Evolutionary conservation across 176 grass and related monocot genomes (phyloP).

Genomic region (Phoenix dactylifera): DNA sequence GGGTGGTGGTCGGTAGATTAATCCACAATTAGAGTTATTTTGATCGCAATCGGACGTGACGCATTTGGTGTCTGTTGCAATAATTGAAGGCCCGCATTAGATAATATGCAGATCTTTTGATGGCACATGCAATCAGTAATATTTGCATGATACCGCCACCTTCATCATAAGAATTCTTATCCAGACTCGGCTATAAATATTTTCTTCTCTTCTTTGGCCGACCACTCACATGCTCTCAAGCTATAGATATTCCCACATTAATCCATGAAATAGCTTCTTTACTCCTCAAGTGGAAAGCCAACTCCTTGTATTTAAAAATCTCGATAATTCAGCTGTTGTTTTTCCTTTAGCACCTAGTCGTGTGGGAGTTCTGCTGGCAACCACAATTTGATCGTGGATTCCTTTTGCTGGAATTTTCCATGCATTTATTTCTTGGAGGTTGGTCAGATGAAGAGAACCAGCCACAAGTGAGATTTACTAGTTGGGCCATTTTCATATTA

Average conservation of each 20-base stretch:
- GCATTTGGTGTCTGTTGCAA: too few species aligned
- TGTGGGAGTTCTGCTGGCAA: slow-evolving; percentile 30
- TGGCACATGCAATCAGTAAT: too few species aligned
- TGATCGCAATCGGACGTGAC: too few species aligned
- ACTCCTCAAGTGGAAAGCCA: too few species aligned
- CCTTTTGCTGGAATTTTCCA: neutral
- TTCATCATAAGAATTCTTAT: neutral
- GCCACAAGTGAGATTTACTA: neutral
- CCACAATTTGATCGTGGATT: slow-evolving; percentile 22
- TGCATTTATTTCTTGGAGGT: neutral
- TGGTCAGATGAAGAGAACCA: slow-evolving; percentile 41
- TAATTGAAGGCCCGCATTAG: too few species aligned
- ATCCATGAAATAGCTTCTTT: slow-evolving; percentile 7
- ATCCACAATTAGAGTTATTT: too few species aligned
- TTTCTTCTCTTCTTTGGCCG: neutral
- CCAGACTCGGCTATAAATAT: neutral
- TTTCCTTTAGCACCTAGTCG: slow-evolving; percentile 1
- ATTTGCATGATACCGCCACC: too few species aligned
- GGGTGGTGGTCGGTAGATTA: too few species aligned
- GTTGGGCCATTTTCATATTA: too few species aligned
- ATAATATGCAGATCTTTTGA: too few species aligned
- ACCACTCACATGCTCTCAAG: slow-evolving; percentile 1
- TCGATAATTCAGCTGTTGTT: neutral
- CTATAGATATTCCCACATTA: slow-evolving; percentile 8
- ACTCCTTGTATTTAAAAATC: too few species aligned